A percentile compares a stretch with the other conserved stretches of the same genome.
These are phyloP conservation scores for Diaporthe vexans DNA, from an alignment of 2,329 filamentous ascomycete species.

Conservation along the genomic window DNA sequence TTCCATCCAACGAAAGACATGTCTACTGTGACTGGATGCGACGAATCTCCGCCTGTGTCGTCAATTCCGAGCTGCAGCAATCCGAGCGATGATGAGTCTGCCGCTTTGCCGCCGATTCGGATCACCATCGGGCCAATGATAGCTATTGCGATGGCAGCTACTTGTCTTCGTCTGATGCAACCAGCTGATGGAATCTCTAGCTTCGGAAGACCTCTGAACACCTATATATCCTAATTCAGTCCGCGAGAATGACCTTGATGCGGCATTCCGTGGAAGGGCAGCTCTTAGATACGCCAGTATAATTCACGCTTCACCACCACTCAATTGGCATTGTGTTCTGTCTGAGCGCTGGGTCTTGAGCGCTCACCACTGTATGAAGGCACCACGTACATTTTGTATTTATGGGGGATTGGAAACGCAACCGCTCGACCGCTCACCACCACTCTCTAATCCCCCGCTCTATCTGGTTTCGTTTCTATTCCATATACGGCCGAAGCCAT, in stretches of 20 bases:
- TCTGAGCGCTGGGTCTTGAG: no score
- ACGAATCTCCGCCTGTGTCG: background rate
- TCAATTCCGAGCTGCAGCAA: no score
- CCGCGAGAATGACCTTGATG: background rate
- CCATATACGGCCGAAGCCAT: no score
- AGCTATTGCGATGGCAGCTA: background rate
- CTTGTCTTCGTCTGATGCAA: background rate
- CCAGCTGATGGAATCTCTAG: background rate
- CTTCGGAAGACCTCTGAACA: background rate
- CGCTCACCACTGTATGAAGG: no score
- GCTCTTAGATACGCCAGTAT: background rate
- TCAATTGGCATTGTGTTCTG: no score
- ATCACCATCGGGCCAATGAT: background rate
- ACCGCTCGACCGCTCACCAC: no score
- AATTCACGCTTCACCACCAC: background rate
- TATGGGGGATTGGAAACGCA: no score
- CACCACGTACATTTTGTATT: no score
- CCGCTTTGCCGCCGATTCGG: background rate
- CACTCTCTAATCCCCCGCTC: no score
- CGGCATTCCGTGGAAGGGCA: background rate
- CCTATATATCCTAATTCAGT: no score
- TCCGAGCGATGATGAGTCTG: background rate
- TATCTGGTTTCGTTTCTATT: no score
- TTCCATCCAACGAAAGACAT: no score
- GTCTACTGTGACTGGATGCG: constrained; percentile 21